Percentiles rank a stretch among this genome's conserved stretches.
These are phyloP conservation scores for Beauveria caledonica DNA, from an alignment of 2,329 filamentous ascomycete species.

Conservation along the genomic window DNA sequence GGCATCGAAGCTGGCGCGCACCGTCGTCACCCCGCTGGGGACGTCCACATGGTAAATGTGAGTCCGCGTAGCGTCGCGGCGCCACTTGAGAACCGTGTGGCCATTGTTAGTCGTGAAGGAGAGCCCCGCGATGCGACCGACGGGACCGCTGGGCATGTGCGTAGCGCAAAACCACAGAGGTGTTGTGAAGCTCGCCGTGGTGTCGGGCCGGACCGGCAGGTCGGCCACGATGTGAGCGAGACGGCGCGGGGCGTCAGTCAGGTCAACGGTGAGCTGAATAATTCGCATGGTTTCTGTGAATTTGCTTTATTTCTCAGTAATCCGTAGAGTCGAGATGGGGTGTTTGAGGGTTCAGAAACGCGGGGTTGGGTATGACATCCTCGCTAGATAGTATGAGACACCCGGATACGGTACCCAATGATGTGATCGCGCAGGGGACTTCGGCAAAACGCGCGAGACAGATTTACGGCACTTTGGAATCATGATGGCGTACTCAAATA, in stretches of 20 bases:
- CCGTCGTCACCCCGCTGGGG: background rate
- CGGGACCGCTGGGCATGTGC: slow-evolving; percentile 5
- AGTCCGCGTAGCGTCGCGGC: background rate
- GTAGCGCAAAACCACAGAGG: slow-evolving; percentile 9
- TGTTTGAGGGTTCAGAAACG: background rate
- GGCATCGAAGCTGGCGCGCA: slow-evolving; percentile 10
- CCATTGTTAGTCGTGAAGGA: background rate
- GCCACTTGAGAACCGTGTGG: slow-evolving; percentile 1
- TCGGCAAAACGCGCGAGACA: too few relatives aligned
- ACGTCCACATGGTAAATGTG: slow-evolving; percentile 10
- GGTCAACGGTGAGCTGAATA: slow-evolving; percentile 7
- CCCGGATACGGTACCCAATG: too few relatives aligned
- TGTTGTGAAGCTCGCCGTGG: slow-evolving; percentile 7
- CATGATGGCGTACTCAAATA: too few relatives aligned
- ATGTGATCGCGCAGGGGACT: too few relatives aligned
- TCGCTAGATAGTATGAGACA: too few relatives aligned
- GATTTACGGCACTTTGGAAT: too few relatives aligned
- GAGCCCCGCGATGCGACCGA: slow-evolving; percentile 3
- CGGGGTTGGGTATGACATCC: background rate
- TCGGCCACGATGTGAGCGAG: slow-evolving; percentile 5
- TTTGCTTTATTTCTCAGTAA: background rate
- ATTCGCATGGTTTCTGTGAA: background rate
- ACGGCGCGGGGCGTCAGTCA: slow-evolving; percentile 5
- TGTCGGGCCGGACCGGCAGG: slow-evolving; percentile 2
- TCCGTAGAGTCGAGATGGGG: background rate